Conservation (phyloP, 768 basidiomycete species). For the Coprinopsis strossmayeri region DNA sequence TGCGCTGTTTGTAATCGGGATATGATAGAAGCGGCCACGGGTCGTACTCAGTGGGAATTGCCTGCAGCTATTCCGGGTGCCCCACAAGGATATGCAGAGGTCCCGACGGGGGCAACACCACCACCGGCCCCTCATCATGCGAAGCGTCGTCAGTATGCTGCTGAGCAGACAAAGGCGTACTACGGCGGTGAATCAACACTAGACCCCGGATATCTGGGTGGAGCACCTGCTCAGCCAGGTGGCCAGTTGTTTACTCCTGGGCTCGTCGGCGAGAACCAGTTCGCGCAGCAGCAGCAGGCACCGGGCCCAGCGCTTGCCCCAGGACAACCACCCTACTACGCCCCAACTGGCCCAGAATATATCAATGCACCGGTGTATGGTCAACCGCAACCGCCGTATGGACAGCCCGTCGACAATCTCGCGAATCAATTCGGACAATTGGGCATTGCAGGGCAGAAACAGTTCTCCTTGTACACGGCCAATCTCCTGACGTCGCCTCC, state of each 20-base stretch:
- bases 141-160: conserved; percentile 90
- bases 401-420: conserved; percentile 56
- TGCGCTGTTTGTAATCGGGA: conserved; percentile 7
- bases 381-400: conserved; percentile 33
- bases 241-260: conserved; percentile 85
- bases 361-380: conserved; percentile 33
- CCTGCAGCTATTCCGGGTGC: conserved; percentile 33
- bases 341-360: conserved; percentile 42
- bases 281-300: conserved; percentile 53
- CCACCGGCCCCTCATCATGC: conserved; percentile 42
- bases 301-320: conserved; percentile 13
- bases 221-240: conserved; percentile 29
- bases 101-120: conserved; percentile 36
- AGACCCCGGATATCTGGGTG: conserved; percentile 38
- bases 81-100: conserved; percentile 26
- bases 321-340: conserved; percentile 34
- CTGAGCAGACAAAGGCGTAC: conserved; percentile 89
- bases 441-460: conserved; percentile 76
- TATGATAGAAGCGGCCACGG: conserved; percentile 69
- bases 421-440: conserved; percentile 86
- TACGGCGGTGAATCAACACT: conserved; percentile 47
- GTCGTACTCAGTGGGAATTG: conserved; percentile 85
- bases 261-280: conserved; percentile 62
- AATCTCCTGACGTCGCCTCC: conserved; percentile 92
- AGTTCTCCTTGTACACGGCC: conserved; percentile 74